Conservation (phyloP, 2,329 filamentous ascomycete species). For the Epichloe uncinata region DNA sequence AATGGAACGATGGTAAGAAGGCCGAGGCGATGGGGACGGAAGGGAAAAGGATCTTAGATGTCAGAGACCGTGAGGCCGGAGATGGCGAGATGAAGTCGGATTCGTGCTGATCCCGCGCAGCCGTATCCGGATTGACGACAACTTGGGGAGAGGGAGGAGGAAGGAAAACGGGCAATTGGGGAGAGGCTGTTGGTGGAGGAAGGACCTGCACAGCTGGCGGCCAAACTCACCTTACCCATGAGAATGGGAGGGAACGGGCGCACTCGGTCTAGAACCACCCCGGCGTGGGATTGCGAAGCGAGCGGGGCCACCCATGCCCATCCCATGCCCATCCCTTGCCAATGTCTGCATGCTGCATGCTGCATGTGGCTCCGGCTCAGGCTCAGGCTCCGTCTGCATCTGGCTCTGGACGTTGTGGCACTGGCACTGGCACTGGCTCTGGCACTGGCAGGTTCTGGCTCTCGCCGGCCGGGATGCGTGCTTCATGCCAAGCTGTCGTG, state of each 20-base stretch:
- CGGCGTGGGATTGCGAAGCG: constrained; percentile 12
- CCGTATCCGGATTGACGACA: constrained; percentile 18
- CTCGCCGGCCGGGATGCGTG: background rate
- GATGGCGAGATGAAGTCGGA: constrained; percentile 5
- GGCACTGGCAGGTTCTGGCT: background rate
- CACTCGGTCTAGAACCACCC: constrained; percentile 16
- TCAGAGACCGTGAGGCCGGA: background rate
- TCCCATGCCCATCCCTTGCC: constrained; percentile 6
- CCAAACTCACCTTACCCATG: constrained; percentile 31
- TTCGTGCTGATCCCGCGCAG: constrained; percentile 15
- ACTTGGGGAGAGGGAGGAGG: constrained; percentile 19
- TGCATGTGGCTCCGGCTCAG: constrained; percentile 1
- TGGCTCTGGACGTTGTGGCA: background rate
- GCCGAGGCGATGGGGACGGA: background rate
- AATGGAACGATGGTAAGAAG: constrained; percentile 1
- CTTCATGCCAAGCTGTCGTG: background rate
- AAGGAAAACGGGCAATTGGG: constrained; percentile 25
- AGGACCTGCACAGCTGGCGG: constrained; percentile 25
- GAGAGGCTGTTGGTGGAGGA: constrained; percentile 26
- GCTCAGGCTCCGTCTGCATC: background rate
- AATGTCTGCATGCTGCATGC: constrained; percentile 2
- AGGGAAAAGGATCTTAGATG: background rate
- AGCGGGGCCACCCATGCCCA: constrained; percentile 14
- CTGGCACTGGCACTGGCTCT: background rate
- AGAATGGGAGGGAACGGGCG: constrained; percentile 24